Conservation (phyloP, 1,284 basidiomycete species). For the Marasmius fiardii region DNA sequence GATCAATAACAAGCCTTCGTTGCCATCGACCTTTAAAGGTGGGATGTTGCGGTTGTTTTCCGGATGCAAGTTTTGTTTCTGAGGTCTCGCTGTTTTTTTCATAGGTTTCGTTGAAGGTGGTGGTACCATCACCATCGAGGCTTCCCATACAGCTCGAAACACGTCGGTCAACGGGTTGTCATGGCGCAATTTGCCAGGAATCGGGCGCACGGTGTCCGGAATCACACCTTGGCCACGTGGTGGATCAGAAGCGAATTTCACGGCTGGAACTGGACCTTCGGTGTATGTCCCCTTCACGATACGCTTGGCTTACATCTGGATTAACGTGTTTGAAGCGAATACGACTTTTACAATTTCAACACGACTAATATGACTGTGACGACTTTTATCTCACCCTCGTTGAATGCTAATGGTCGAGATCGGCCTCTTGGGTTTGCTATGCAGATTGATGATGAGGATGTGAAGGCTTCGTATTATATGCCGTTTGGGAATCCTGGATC, state of each 20-base stretch:
- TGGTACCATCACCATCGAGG: constrained; percentile 64
- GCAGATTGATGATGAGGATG: constrained; percentile 45
- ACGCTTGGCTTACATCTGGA: neutral
- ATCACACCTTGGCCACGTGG: constrained; percentile 59
- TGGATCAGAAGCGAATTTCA: constrained; percentile 49
- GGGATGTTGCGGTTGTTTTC: neutral
- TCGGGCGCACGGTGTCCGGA: constrained; percentile 56
- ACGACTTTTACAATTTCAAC: constrained; percentile 63
- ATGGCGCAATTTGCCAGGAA: constrained; percentile 58
- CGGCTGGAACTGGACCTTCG: constrained; percentile 57
- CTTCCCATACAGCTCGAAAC: constrained; percentile 52
- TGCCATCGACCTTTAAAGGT: constrained; percentile 2
- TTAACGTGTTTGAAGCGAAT: constrained; percentile 33
- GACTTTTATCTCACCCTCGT: constrained; percentile 53
- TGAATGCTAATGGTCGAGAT: constrained; percentile 54
- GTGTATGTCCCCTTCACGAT: constrained; percentile 39
- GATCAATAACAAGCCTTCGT: neutral
- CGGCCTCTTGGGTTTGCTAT: constrained; percentile 55
- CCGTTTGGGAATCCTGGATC: constrained; percentile 45
- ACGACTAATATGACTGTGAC: constrained; percentile 44
- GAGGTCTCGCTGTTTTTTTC: neutral
- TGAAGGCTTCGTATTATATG: constrained; percentile 49
- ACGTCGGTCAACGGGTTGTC: constrained; percentile 46
- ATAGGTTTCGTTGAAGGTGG: constrained; percentile 65
- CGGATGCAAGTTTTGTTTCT: neutral